A percentile compares a stretch with the other conserved stretches of the same genome.
Evolutionary conservation across 1,284 basidiomycete species (phyloP).

Genomic region (Ustilago crameri): DNA sequence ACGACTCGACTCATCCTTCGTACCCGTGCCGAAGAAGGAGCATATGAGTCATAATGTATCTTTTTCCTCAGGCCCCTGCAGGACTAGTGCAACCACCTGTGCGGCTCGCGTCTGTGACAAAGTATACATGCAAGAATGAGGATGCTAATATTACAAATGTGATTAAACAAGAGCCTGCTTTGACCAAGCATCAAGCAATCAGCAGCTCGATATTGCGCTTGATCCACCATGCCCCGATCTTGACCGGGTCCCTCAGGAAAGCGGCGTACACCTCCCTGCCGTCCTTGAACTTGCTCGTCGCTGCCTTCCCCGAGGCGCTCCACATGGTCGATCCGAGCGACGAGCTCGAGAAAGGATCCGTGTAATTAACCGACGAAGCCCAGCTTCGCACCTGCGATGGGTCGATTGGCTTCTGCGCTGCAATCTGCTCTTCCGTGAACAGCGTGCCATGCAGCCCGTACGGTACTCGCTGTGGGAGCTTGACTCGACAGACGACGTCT

Average conservation of each 20-base stretch:
- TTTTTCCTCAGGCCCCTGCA: background rate
- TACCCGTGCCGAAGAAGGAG: background rate
- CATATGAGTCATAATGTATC: background rate
- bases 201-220: conserved; percentile 43
- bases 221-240: conserved; percentile 45
- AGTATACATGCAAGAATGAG: conserved; percentile 5
- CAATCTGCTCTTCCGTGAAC: conserved; percentile 63
- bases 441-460: conserved; percentile 68
- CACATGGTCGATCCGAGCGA: conserved; percentile 13
- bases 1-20: conserved; percentile 7
- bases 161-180: background rate
- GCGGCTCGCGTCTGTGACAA: background rate
- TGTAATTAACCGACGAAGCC: conserved; percentile 35
- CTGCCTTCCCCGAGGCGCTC: conserved; percentile 23
- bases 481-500: conserved; percentile 69
- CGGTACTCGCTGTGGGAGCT: conserved; percentile 70
- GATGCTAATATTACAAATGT: conserved; percentile 1
- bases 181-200: conserved; percentile 21
- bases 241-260: conserved; percentile 36
- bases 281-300: conserved; percentile 17
- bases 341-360: conserved; percentile 34
- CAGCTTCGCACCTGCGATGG: conserved; percentile 34
- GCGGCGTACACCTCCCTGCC: conserved; percentile 30
- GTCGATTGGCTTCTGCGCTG: conserved; percentile 49
- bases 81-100: background rate